Conservation (phyloP, 352 stramenopile species). For the Phytophthora europaea region DNA sequence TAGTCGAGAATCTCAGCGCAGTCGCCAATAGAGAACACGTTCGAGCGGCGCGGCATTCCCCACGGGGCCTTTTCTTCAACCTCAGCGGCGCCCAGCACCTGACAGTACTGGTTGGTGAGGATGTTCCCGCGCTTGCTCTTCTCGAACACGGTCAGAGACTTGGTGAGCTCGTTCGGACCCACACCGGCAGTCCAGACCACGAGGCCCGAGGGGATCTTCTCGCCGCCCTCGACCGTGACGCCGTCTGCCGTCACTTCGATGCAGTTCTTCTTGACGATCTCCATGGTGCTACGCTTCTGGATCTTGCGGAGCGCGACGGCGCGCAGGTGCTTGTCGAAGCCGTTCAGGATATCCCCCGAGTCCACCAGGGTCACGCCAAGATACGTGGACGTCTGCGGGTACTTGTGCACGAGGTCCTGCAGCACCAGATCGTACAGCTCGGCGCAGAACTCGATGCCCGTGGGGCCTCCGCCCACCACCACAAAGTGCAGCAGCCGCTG, state of each 20-base stretch:
- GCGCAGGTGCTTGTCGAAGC: constrained; percentile 77
- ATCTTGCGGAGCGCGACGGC: constrained; percentile 84
- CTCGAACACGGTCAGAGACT: constrained; percentile 72
- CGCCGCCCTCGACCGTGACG: constrained; percentile 68
- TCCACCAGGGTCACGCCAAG: constrained; percentile 77
- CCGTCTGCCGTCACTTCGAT: constrained; percentile 70
- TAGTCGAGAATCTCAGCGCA: constrained; percentile 91
- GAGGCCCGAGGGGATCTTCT: constrained; percentile 67
- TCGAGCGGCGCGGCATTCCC: constrained; percentile 74
- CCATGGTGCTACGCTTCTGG: constrained; percentile 79
- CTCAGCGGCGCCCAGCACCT: constrained; percentile 73
- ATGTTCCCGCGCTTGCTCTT: constrained; percentile 88
- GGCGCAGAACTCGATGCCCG: constrained; percentile 96
- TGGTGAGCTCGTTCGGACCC: constrained; percentile 83
- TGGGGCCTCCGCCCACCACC: constrained; percentile 97
- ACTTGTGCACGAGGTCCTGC: constrained; percentile 91
- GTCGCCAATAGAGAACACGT: constrained; percentile 97
- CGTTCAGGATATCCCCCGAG: constrained; percentile 77
- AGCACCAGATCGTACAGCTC: constrained; percentile 96
- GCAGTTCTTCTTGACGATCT: constrained; percentile 87
- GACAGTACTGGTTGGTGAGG: constrained; percentile 86
- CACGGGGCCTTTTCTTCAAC: constrained; percentile 66
- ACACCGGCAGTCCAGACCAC: constrained; percentile 86
- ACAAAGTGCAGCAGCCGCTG: constrained; percentile 96
- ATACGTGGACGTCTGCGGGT: constrained; percentile 80